A percentile compares a stretch with the other conserved stretches of the same genome.
phyloP scores from a whole-genome alignment of 1,284 basidiomycete genomes.

The Tylopilus sp. region DNA sequence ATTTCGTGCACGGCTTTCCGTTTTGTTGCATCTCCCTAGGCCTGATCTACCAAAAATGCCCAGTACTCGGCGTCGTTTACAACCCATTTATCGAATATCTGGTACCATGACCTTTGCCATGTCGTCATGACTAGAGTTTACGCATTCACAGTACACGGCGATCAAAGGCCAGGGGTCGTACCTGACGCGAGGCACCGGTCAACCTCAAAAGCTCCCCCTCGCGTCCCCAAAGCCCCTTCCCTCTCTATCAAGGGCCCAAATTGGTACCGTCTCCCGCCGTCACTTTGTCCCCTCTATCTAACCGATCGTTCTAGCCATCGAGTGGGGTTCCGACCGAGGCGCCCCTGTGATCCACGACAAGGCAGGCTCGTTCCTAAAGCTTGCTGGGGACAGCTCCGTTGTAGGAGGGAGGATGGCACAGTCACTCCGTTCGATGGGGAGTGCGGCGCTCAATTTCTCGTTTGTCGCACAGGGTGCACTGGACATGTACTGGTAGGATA shows the following conservation, averaged over 20 bases:
- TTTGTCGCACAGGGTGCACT: conserved; percentile 82
- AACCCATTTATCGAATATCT: conserved; percentile 89
- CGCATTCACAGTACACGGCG: conserved; percentile 63
- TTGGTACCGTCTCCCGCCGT: conserved; percentile 42
- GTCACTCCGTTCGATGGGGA: conserved; percentile 79
- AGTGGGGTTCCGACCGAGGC: conserved; percentile 88
- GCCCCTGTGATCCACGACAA: conserved; percentile 61
- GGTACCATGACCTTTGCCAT: conserved; percentile 37
- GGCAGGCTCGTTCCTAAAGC: conserved; percentile 64
- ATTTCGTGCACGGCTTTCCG: conserved; percentile 91
- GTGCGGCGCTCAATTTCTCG: conserved; percentile 81
- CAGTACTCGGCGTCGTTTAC: conserved; percentile 87
- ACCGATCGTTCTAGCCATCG: conserved; percentile 55
- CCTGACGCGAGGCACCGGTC: conserved; percentile 53
- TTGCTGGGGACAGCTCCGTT: conserved; percentile 74
- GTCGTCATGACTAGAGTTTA: neutral
- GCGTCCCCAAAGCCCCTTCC: conserved; percentile 63
- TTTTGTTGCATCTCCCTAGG: conserved; percentile 91
- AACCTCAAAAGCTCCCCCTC: conserved; percentile 70
- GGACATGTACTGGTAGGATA: conserved; percentile 75
- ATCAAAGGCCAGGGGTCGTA: conserved; percentile 78
- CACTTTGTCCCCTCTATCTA: neutral
- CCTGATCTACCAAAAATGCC: conserved; percentile 75
- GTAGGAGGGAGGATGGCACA: conserved; percentile 84
- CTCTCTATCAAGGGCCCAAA: conserved; percentile 76